Evolutionary conservation across 2,329 filamentous ascomycete genomes (phyloP), one percentile per base, ranked within the genome.

Genomic region (Cytospora piceae): DNA sequence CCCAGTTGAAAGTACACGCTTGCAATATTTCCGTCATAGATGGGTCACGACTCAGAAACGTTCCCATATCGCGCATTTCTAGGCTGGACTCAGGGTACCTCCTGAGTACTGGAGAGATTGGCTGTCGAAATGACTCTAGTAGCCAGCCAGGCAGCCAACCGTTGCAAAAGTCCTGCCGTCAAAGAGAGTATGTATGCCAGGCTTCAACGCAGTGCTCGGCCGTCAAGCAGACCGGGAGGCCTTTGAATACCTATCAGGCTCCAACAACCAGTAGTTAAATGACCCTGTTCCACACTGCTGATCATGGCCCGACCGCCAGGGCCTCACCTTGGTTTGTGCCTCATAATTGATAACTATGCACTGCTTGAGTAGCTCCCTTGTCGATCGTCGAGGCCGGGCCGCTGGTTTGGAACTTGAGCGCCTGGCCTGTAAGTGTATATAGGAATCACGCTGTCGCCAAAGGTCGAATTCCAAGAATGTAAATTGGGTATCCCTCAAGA

Each of bases 401-500:
- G 3, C 24, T 49, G n/a, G 4, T 14, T 49, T 24, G 8, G 11
- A n/a, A 24, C n/a, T 14, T 24, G 46, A 24, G 46, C 5, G 42
- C 17, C 42, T n/a, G 46, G 46, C 20, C 9, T 22, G 46, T n/a
- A n/a, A n/a, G n/a, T n/a, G 46, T n/a, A n/a, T 24, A 3, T 49
- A n/a, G n/a, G 4, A 12, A 14, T 24, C 20, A 49, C 22, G n/a
- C n/a, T 24, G n/a, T 24, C 11, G 22, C 46, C n/a, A n/a, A 14
- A 9, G 20, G n/a, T 24, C 3, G n/a, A 49, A 22, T 4, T 24
- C 46, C 22, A 49, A 22, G n/a, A 49, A 22, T 22, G 11, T 24
- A 24, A 17, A 24, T 20, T 57, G 53, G 61, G 39, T 29, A 57
- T 63, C 61, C 39, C 20, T 52, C 9, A 14, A 27, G 29, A 49